Evolutionary conservation across 2,329 filamentous ascomycete species (phyloP), one percentile per base, ranked within the genome.

Genomic region (Sphaerulina musiva): DNA sequence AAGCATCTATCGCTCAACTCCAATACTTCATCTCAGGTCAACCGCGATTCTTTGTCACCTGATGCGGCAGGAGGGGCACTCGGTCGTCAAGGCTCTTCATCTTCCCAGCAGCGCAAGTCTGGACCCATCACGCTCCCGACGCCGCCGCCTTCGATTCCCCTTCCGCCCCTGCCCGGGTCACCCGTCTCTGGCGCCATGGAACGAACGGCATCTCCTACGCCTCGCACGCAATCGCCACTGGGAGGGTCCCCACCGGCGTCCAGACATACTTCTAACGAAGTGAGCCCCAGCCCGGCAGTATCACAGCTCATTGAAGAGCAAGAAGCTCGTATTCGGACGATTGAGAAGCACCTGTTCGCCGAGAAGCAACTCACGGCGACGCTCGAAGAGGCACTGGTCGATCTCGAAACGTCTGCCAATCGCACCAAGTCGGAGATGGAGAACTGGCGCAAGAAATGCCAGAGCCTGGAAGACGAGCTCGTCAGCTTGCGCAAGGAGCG

Each of bases 351-450:
- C 68, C 80, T 98, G 23, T 86, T 87, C 61, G 93, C 93, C 3
- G 93, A 98, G 77, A 95, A 95, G 70, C 92, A 97, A 71, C 84
- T 98, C 55, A 98, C 92, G 0, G 86, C 89, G 46, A 97, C 92
- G 2, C 80, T 98, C 39, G 93, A 98, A 71, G 92, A 97, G 73
- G 93, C 93, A 6, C 82, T 98, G 31, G 92, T 89, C 2, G 93
- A 98, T 66, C 82, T 98, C 38, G 93, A 98, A 73, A 82, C 83
- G 53, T 90, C 95, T 64, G 90, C 87, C 66, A 95, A 92, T 72
- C 92, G 92, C 77, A 84, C 92, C 71, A 95, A 95, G 77, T 77
- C 83, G 2, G 93, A 98, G 71, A 86, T 89, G 70, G 93, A 97
- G 50, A 82, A 80, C 32, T 97, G 90, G 87, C 88, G 87, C 73